Percentiles rank a stretch among this genome's conserved stretches.
These are phyloP conservation scores for Marasmius fiardii DNA, from an alignment of 1,284 basidiomycete genomes.

Conservation along the genomic window DNA sequence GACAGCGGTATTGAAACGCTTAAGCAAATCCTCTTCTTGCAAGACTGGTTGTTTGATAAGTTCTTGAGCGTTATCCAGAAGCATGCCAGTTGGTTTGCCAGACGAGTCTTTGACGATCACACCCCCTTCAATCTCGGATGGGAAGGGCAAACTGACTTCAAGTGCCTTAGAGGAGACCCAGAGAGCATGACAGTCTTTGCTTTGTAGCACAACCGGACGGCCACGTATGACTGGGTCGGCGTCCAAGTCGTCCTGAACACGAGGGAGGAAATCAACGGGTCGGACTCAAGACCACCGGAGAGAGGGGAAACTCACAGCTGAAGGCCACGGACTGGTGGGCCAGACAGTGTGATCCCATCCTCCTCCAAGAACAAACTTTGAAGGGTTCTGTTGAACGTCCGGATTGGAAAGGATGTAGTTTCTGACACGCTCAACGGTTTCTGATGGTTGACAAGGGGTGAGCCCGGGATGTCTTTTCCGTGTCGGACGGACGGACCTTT, in stretches of 20 bases:
- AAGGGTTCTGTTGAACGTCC: conserved; percentile 49
- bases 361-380: conserved; percentile 74
- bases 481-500: conserved; percentile 37
- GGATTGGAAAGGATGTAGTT: conserved; percentile 60
- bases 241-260: conserved; percentile 66
- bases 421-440: conserved; percentile 63
- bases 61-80: conserved; percentile 72
- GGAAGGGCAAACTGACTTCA: conserved; percentile 56
- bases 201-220: conserved; percentile 70
- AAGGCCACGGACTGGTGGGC: conserved; percentile 68
- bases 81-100: conserved; percentile 73
- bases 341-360: conserved; percentile 92
- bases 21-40: conserved; percentile 60
- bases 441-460: conserved; percentile 35
- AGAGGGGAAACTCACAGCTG: conserved; percentile 49
- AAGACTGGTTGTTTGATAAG: conserved; percentile 60
- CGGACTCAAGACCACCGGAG: neutral
- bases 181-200: conserved; percentile 87
- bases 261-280: neutral
- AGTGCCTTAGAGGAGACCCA: conserved; percentile 78
- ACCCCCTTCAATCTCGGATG: conserved; percentile 73
- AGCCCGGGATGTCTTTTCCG: conserved; percentile 2
- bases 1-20: conserved; percentile 63
- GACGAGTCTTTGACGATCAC: conserved; percentile 66
- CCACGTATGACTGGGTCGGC: conserved; percentile 63